Conservation (phyloP, 257 asterid genomes). For the Jacaranda mimosifolia region DNA sequence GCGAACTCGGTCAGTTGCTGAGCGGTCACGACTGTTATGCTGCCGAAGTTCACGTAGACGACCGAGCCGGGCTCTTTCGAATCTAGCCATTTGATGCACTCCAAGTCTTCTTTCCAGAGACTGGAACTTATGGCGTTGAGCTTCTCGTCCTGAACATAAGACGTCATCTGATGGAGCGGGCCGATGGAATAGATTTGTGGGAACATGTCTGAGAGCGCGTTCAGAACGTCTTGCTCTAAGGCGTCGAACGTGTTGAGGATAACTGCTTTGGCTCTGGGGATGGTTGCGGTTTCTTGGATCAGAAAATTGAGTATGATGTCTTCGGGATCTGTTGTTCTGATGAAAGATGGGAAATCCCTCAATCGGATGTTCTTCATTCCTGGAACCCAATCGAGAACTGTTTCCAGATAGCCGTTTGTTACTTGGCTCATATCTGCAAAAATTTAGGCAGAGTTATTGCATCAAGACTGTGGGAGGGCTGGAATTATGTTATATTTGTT, state of each 20-base stretch:
- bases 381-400: too few species aligned
- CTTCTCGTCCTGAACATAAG: constrained; percentile 41
- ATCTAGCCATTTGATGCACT: too few species aligned
- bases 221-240: constrained; percentile 44
- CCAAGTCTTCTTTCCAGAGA: too few species aligned
- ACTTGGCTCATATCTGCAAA: constrained; percentile 50
- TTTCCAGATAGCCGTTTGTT: constrained; percentile 56
- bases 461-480: too few species aligned
- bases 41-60: too few species aligned
- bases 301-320: constrained; percentile 56
- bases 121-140: too few species aligned
- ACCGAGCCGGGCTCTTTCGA: too few species aligned
- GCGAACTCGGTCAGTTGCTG: too few species aligned
- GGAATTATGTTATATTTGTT: background rate
- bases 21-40: too few species aligned
- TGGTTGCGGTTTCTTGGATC: constrained; percentile 28
- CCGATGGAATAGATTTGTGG: constrained; percentile 48
- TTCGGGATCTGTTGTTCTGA: constrained; percentile 54
- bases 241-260: constrained; percentile 63
- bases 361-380: constrained; percentile 56
- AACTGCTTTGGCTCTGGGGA: constrained; percentile 46
- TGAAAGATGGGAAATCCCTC: constrained; percentile 61
- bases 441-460: background rate
- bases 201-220: constrained; percentile 44
- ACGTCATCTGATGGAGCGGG: constrained; percentile 49